A percentile compares a stretch with the other conserved stretches of the same genome.
Conservation (phyloP, 306 rosid species). For the Sicyos edulis region DNA sequence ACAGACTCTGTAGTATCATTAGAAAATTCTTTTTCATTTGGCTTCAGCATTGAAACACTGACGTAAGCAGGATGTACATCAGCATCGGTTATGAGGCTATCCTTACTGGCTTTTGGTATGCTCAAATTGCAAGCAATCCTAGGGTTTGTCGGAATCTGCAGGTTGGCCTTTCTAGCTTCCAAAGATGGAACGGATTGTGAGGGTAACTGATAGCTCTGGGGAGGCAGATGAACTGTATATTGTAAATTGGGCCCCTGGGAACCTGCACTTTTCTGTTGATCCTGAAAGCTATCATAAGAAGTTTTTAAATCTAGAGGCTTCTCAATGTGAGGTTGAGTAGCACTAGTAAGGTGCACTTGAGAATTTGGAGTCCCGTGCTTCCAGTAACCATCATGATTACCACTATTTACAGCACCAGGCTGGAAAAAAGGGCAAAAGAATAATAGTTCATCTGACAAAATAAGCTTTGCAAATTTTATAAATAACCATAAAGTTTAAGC, state of each 20-base stretch:
- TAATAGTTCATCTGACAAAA: conserved; percentile 28
- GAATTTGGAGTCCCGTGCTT: conserved; percentile 63
- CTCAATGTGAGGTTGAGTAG: conserved; percentile 68
- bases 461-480: conserved; percentile 18
- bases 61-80: conserved; percentile 76
- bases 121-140: conserved; percentile 79
- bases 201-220: conserved; percentile 38
- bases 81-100: conserved; percentile 37
- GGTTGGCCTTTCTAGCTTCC: conserved; percentile 61
- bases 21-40: conserved; percentile 48
- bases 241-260: conserved; percentile 33
- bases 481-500: conserved; percentile 15
- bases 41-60: conserved; percentile 65
- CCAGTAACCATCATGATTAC: conserved; percentile 90
- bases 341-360: conserved; percentile 61
- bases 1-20: conserved; percentile 63
- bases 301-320: conserved; percentile 72
- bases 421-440: conserved; percentile 47
- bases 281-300: conserved; percentile 93
- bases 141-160: conserved; percentile 98
- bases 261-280: conserved; percentile 52
- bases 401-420: conserved; percentile 72
- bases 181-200: conserved; percentile 49
- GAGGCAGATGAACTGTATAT: conserved; percentile 55
- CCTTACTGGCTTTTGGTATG: conserved; percentile 62